These are phyloP conservation scores for Athelia sp. DNA, from an alignment of 1,284 basidiomycete genomes.

Conservation along the genomic window DNA sequence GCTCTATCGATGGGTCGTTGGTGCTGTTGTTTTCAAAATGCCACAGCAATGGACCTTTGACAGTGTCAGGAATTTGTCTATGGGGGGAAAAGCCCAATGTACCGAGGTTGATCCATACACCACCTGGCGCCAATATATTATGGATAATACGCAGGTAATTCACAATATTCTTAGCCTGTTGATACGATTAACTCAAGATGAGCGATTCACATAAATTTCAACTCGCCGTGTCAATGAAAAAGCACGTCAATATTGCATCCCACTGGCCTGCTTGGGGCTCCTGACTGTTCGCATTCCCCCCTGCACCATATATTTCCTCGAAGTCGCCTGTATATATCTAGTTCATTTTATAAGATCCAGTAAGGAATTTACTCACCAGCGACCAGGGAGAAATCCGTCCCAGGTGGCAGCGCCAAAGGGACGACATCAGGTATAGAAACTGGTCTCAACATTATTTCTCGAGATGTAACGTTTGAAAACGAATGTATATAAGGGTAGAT, in stretches of 20 bases:
- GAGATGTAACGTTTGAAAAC: constrained; percentile 76
- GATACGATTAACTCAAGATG: neutral
- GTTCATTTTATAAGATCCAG: neutral
- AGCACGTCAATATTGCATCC: constrained; percentile 92
- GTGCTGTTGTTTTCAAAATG: constrained; percentile 89
- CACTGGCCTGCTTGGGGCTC: constrained; percentile 74
- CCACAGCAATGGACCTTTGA: constrained; percentile 86
- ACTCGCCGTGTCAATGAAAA: constrained; percentile 93
- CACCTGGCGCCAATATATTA: constrained; percentile 73
- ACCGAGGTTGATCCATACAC: constrained; percentile 91
- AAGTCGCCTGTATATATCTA: constrained; percentile 65
- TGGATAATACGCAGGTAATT: constrained; percentile 85
- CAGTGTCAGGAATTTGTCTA: constrained; percentile 1
- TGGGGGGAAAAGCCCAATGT: constrained; percentile 9
- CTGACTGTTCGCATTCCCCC: constrained; percentile 36
- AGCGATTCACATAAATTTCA: neutral
- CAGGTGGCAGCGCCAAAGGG: constrained; percentile 64
- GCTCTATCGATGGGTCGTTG: constrained; percentile 81
- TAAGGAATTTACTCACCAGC: constrained; percentile 48
- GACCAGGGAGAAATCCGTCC: constrained; percentile 75
- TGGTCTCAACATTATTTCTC: constrained; percentile 56
- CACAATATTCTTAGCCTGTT: constrained; percentile 86
- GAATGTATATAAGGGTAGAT: constrained; percentile 89
- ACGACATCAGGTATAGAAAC: constrained; percentile 81
- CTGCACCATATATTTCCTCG: constrained; percentile 81